These are phyloP conservation scores for Aspergillus unguis DNA, from an alignment of 2,329 filamentous ascomycete species.

Conservation along the genomic window DNA sequence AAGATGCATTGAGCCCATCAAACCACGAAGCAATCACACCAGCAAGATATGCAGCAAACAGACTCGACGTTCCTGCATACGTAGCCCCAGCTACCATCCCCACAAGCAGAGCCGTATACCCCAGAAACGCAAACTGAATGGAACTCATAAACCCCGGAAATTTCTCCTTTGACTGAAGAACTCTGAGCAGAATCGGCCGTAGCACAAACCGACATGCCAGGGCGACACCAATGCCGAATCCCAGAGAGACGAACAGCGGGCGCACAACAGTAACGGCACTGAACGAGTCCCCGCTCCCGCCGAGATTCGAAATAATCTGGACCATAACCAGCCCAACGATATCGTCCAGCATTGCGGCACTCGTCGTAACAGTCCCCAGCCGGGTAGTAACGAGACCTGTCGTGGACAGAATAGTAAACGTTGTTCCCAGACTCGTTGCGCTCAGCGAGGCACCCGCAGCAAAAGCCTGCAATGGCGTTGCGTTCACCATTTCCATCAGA, in stretches of 20 bases:
- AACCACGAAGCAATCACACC: conserved; percentile 52
- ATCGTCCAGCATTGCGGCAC: conserved; percentile 79
- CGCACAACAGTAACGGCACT: conserved; percentile 45
- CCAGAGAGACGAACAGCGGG: conserved; percentile 51
- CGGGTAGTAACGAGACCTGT: conserved; percentile 55
- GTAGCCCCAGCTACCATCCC: conserved; percentile 48
- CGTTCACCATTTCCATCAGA: conserved; percentile 48
- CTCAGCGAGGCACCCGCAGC: conserved; percentile 70
- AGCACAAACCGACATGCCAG: conserved; percentile 26
- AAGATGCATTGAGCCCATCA: conserved; percentile 29
- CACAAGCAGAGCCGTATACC: conserved; percentile 46
- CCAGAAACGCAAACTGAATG: conserved; percentile 33
- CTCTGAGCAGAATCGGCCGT: conserved; percentile 9
- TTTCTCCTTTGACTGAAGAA: conserved; percentile 4
- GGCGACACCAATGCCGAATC: conserved; percentile 27
- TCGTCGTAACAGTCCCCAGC: conserved; percentile 62
- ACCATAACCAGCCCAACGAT: conserved; percentile 75
- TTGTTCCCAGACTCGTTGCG: conserved; percentile 71
- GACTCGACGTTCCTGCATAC: conserved; percentile 55
- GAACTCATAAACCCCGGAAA: conserved; percentile 13
- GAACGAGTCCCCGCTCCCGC: conserved; percentile 37
- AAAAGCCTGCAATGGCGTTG: conserved; percentile 62
- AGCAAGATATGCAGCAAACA: conserved; percentile 59
- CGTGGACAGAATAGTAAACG: conserved; percentile 62
- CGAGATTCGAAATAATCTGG: conserved; percentile 68